Conservation (phyloP, 805 yeast genomes). For the Grigorovia transvaalensis region DNA sequence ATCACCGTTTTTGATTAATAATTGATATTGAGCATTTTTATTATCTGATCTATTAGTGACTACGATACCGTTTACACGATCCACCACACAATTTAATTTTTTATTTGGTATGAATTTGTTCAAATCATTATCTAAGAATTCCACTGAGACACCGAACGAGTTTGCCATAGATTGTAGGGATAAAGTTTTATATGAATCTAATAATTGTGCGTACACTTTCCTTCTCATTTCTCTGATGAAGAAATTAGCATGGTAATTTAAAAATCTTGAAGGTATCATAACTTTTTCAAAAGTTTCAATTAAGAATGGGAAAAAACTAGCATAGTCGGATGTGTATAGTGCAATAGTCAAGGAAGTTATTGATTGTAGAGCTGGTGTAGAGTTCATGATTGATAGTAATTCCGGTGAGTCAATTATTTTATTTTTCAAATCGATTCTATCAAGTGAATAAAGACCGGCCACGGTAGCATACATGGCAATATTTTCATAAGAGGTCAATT, state of each 20-base stretch:
- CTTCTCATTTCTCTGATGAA: constrained; percentile 89
- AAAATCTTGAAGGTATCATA: constrained; percentile 52
- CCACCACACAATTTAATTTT: constrained; percentile 90
- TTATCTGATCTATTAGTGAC: constrained; percentile 95
- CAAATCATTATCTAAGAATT: constrained; percentile 77
- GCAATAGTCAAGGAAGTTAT: constrained; percentile 76
- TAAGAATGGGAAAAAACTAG: constrained; percentile 63
- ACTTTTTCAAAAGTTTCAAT: constrained; percentile 68
- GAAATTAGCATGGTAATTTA: constrained; percentile 69
- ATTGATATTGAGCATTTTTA: constrained; percentile 88
- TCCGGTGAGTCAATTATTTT: constrained; percentile 92
- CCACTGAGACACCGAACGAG: constrained; percentile 81
- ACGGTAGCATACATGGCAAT: constrained; percentile 81
- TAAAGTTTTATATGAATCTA: constrained; percentile 88
- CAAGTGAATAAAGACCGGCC: constrained; percentile 76
- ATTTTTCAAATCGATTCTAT: constrained; percentile 71
- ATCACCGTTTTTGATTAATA: constrained; percentile 85
- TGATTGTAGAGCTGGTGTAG: constrained; percentile 64
- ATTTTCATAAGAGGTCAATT: constrained; percentile 78
- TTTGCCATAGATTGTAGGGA: constrained; percentile 89
- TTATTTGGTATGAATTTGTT: constrained; percentile 88
- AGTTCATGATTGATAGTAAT: constrained; percentile 66
- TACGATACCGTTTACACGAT: constrained; percentile 87
- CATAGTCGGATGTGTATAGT: constrained; percentile 80
- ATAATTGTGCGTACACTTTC: constrained; percentile 85